Evolutionary conservation across 352 stramenopile species (phyloP), one percentile per base, ranked within the genome.

Genomic region (Plasmopara muralis): DNA sequence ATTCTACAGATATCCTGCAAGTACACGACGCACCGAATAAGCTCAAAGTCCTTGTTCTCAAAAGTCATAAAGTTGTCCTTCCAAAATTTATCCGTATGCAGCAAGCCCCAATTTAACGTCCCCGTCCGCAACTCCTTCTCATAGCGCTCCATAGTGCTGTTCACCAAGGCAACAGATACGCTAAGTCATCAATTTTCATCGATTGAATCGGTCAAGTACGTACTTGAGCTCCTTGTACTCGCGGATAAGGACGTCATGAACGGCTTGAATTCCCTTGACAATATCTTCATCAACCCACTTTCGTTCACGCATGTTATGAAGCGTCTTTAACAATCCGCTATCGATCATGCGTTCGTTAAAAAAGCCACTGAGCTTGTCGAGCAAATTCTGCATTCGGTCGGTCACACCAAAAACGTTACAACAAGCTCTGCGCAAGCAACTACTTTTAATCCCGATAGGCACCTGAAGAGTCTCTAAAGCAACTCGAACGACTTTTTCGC

Each of bases 61-160:
- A 98, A 95, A 56, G 92, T 89, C 67, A 96, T 96, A 34, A 95
- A 95, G 75, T 99, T 98, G 67, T 99, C 95, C 57, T 96, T 96
- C 93, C 97, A 99, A 67, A 99, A 99, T 50, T 97, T 97, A 67
- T 98, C 95, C 35, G 93, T 98, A 73, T 99, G 96, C 14, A 96
- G 77, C 29, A 97, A 77, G 28, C 96, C 95, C 96, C 96, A 99
- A 70, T 96, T 87, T 6, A 99, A 64, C 40, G 89, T 77, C 9
- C 95, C 95, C 28, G 90, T 97, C 53, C 93, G 85, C 8, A 98
- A 72, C 67, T 99, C 93, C 64, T 96, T 97, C 59, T 96, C 89
- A 64, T 98, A 98, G 9, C 95, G 86, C 64, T 98, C 95, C 87
- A 97, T 98, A 30, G 93, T 96, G 53, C 83, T 97, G 64, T 40